Evolutionary conservation across 805 yeast genomes (phyloP).

Genomic region (Yarrowia sp.): DNA sequence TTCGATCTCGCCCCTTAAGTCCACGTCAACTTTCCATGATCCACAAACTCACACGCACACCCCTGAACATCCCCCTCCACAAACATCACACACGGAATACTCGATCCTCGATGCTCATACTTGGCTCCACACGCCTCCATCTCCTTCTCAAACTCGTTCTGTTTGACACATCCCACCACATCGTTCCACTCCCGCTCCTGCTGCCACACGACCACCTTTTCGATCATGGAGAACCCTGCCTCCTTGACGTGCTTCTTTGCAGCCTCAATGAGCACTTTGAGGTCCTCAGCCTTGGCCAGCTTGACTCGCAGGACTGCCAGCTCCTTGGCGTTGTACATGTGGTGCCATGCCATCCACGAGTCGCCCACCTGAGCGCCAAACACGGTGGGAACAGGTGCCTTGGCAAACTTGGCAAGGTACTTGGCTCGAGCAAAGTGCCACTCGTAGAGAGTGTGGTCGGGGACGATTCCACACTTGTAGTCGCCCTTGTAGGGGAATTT

Average conservation of each 20-base stretch:
- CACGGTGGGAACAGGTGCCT: constrained; percentile 30
- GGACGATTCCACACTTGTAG: constrained; percentile 31
- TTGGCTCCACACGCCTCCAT: not conserved
- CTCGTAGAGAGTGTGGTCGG: constrained; percentile 29
- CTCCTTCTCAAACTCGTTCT: not conserved
- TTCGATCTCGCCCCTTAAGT: not conserved
- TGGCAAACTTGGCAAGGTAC: constrained; percentile 30
- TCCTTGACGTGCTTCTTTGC: constrained; percentile 35
- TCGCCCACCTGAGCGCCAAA: constrained; percentile 34
- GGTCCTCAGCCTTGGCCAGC: constrained; percentile 24
- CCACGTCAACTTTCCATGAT: constrained; percentile 24
- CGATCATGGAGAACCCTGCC: constrained; percentile 20
- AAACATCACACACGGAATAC: constrained; percentile 9
- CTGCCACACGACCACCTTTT: constrained; percentile 5
- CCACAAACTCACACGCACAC: not conserved
- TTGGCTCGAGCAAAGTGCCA: constrained; percentile 32
- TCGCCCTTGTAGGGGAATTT: constrained; percentile 28
- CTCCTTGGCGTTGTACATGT: constrained; percentile 32
- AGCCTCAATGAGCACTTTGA: constrained; percentile 36
- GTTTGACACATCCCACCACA: not conserved
- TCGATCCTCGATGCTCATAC: constrained; percentile 5
- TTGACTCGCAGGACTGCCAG: constrained; percentile 32
- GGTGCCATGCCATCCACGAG: constrained; percentile 36
- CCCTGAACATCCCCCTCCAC: constrained; percentile 3
- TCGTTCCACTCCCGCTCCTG: constrained; percentile 24